Percentiles rank a stretch among this genome's conserved stretches.
phyloP scores from a whole-genome alignment of 805 yeast genomes.

The Scheffersomyces lignosus region DNA sequence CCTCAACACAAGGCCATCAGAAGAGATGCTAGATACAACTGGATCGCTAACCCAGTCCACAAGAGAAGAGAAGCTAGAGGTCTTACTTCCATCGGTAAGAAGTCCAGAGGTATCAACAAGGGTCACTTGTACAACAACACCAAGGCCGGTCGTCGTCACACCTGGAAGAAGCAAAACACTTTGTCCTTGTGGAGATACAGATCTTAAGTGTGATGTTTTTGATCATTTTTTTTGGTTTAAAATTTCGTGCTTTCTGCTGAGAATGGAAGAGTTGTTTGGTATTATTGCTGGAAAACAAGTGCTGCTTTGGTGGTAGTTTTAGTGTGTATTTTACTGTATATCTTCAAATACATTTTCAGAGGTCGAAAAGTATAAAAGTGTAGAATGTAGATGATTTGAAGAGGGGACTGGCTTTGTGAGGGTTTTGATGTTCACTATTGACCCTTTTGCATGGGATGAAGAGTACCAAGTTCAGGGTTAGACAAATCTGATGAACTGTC shows the following conservation, averaged over 20 bases:
- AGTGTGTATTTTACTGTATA: constrained; percentile 4
- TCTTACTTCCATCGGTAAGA: constrained; percentile 96
- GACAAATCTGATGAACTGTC: too few relatives aligned
- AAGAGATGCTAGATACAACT: constrained; percentile 98
- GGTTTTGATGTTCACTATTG: too few relatives aligned
- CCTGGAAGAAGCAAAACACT: constrained; percentile 99
- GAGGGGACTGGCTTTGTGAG: too few relatives aligned
- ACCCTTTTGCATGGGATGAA: too few relatives aligned
- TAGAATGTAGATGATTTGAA: too few relatives aligned
- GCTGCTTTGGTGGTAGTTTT: constrained; percentile 7
- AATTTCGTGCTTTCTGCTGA: too few relatives aligned
- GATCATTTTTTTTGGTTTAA: constrained; percentile 3
- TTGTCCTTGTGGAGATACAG: constrained; percentile 99
- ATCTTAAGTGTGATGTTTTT: constrained; percentile 47
- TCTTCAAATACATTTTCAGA: constrained; percentile 3
- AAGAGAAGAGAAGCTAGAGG: constrained; percentile 99
- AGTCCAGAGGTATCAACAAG: constrained; percentile 99
- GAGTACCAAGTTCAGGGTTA: too few relatives aligned
- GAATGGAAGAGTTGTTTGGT: too few relatives aligned
- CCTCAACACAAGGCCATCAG: constrained; percentile 99
- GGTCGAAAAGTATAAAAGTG: too few relatives aligned
- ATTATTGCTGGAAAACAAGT: too few relatives aligned
- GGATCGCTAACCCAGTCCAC: constrained; percentile 99
- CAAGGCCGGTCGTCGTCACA: constrained; percentile 97
- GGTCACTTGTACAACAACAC: constrained; percentile 99